Conservation (phyloP, 441 rosid genomes). For the Lepidium campestre region DNA sequence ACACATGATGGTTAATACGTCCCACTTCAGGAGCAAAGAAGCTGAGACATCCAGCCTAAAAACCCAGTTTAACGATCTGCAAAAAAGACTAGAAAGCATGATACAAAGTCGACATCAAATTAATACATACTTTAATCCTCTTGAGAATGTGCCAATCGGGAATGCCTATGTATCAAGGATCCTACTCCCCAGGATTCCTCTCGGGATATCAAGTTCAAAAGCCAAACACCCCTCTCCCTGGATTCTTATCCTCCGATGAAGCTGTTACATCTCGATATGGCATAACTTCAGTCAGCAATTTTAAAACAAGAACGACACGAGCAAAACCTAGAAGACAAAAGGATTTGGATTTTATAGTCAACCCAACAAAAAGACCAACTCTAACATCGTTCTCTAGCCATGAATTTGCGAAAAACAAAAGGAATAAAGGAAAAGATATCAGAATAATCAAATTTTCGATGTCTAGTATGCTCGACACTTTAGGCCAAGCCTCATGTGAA, state of each 20-base stretch:
- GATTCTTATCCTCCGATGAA: no score
- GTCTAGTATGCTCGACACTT: neutral
- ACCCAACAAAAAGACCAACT: neutral
- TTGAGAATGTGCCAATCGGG: no score
- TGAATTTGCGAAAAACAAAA: neutral
- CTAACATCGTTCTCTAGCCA: neutral
- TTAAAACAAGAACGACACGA: no score
- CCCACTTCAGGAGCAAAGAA: neutral
- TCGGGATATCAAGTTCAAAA: no score
- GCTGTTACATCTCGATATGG: no score
- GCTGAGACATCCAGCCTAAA: neutral
- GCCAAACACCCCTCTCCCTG: no score
- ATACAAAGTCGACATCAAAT: no score
- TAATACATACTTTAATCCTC: neutral
- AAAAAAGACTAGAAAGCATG: neutral
- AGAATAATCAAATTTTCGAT: neutral
- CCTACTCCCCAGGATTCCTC: no score
- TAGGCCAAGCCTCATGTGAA: neutral
- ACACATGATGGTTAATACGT: neutral
- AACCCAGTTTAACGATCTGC: neutral
- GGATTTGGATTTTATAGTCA: neutral
- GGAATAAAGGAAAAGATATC: neutral
- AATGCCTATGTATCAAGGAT: no score
- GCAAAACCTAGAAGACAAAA: no score
- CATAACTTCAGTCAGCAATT: no score